Base-by-base conservation (phyloP, 805 yeast genomes). In the Suhomyces canberraensis region DNA sequence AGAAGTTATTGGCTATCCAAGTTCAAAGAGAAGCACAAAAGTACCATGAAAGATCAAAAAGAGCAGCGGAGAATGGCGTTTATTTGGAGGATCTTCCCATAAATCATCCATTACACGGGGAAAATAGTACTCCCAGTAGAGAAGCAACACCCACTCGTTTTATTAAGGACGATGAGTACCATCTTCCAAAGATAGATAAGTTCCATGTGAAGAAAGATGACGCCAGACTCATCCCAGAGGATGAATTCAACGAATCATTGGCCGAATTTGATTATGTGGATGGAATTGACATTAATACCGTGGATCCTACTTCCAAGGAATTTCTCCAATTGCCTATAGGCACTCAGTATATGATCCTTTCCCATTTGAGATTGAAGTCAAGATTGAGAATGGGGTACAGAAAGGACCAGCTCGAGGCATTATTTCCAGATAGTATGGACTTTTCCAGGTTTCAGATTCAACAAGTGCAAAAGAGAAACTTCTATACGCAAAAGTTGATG, bases 351-450 rank as follows among this genome's bases (percentile, higher is more conserved):
- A 87, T 89, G 76, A 77, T 88, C 3, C 63, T 93, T 9, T 86
- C 93, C 8, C 87, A 86, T 41, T 72, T 95, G 11, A 60, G 99
- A 39, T 64, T 89, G 17, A 74, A 88, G 43, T 90, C 97, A 0
- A 66, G 99, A 40, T 72, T 93, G 55, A 79, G 99, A 64, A 82
- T 93, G 95, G 99, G 99, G 1, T 90, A 85, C 53, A 71, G 91
- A 0, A 86, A 89, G 39, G 89, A 85, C n/a, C 97, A 93, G 52
- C 66, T 93, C 24, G 85, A 86, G 46, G 65, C 75, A 4, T 64
- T 88, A 37, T 93, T 91, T 50, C 95, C 96, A 0, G 72, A 85
- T 50, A 78, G 90, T 36, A 73, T 86, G 77, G 96, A 89, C 42
- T 93, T 93, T 51, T 89, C 97, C 13, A 81, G 76, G 49, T 93